A percentile compares a stretch with the other conserved stretches of the same genome.
Evolutionary conservation across 331 rosid genomes (phyloP).

Genomic region (Cucumis variabilis): DNA sequence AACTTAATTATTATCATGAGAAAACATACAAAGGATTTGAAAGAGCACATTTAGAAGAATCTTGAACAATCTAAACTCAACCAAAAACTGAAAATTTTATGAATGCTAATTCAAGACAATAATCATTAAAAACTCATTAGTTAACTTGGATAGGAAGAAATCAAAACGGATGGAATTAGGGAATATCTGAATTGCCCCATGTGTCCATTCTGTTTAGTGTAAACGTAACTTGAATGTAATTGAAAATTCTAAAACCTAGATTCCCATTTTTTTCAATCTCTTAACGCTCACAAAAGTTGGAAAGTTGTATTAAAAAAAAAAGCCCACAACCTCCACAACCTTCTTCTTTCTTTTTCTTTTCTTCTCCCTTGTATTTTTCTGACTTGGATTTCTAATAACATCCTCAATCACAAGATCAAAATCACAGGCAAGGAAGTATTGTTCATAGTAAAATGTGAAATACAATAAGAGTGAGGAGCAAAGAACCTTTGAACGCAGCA

Average conservation of each 20-base stretch:
- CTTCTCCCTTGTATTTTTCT: neutral
- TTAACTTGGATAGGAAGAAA: slow-evolving; percentile 4
- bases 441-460: too few relatives aligned
- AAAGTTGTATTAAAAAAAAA: neutral
- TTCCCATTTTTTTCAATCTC: neutral
- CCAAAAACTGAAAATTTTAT: neutral
- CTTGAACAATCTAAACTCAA: neutral
- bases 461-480: too few relatives aligned
- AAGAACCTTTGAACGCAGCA: too few relatives aligned
- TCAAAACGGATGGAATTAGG: neutral
- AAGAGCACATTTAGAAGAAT: neutral
- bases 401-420: too few relatives aligned
- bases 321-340: neutral
- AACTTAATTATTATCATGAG: too few relatives aligned
- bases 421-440: too few relatives aligned
- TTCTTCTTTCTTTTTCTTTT: neutral
- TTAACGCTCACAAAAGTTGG: neutral
- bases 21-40: neutral
- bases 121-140: neutral
- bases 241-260: neutral
- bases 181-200: slow-evolving; percentile 4
- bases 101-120: neutral
- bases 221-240: slow-evolving; percentile 6
- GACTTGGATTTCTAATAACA: neutral
- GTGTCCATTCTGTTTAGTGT: neutral